Base-by-base conservation (phyloP, 2,329 filamentous ascomycete genomes). In the Saccharata proteae region DNA sequence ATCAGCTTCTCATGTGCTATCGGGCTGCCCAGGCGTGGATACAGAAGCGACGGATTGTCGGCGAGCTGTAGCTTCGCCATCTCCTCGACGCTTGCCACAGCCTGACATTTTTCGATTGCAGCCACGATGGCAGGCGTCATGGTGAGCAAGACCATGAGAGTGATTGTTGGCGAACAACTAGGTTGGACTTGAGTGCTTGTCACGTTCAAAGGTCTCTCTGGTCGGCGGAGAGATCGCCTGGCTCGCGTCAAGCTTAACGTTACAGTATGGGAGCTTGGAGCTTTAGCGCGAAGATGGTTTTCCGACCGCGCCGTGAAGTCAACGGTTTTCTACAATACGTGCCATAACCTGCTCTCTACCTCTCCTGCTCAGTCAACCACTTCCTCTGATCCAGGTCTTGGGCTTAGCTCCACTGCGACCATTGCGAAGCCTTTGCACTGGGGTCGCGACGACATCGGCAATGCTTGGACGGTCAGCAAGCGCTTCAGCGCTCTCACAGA, bases 1-100 rank as follows among this genome's bases (percentile, higher is more conserved):
- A 86, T 54, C 12, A 86, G 58, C 45, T 86, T 78, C 31, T 60
- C 55, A 49, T 88, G 81, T 3, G 77, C 74, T 42, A 88, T 77
- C 16, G 81, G 77, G 3, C 73, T 72, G 29, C 78, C 80, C 19
- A 73, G 46, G 15, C 57, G 49, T 1, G 70, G 63, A 1, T 64
- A 49, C 1, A 53, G 48, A 11, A 80, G 55, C 1, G 57, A 55
- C 7, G 73, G 68, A 21, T 74, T 67, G 13, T 45, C 37, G 15
- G 41, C 49, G 28, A 29, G 36, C 28, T 42, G 47, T 5, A 54
- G 45, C 23, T 44, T 39, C 3, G 35, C 27, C 23, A 46, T 34
- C 6, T 45, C 42, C 11, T 46, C 44, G 6, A 42, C 38, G n/a
- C 23, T n/a, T 8, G 37, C 37, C 26, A 38, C 12, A 28, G 38